Evolutionary conservation across 495 filamentous ascomycete species (phyloP).

Genomic region (Apodospora peruviana): DNA sequence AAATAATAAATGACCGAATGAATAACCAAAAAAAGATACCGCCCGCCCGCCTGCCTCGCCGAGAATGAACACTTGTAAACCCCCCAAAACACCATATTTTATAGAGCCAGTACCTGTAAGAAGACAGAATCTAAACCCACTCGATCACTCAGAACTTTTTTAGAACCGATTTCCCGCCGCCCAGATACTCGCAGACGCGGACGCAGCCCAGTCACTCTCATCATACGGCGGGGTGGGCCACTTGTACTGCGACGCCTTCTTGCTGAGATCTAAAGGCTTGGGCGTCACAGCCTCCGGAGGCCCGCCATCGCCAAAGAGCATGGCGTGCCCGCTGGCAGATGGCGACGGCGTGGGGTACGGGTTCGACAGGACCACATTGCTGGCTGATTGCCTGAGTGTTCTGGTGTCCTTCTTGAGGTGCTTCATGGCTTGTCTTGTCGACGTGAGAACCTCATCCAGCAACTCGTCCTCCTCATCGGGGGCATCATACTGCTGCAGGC

Average conservation of each 20-base stretch:
- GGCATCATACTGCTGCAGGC: slow-evolving; percentile 83
- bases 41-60: too few relatives aligned
- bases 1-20: too few relatives aligned
- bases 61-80: too few relatives aligned
- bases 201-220: slow-evolving; percentile 83
- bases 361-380: slow-evolving; percentile 59
- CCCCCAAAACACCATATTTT: too few relatives aligned
- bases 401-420: slow-evolving; percentile 45
- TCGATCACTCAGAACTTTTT: too few relatives aligned
- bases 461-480: slow-evolving; percentile 97
- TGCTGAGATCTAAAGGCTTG: slow-evolving; percentile 45
- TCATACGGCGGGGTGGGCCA: slow-evolving; percentile 95
- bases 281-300: slow-evolving; percentile 58
- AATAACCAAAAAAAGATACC: too few relatives aligned
- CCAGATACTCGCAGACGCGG: slow-evolving; percentile 71
- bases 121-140: too few relatives aligned
- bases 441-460: slow-evolving; percentile 68
- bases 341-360: slow-evolving; percentile 90
- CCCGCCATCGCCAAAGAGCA: slow-evolving; percentile 56
- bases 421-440: slow-evolving; percentile 45
- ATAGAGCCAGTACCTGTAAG: too few relatives aligned
- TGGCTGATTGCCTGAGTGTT: slow-evolving; percentile 48
- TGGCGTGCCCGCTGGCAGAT: slow-evolving; percentile 71
- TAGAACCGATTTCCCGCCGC: slow-evolving; percentile 56
- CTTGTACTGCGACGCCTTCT: slow-evolving; percentile 57